Conservation (phyloP, 768 basidiomycete species). For the Nidularia sp. region DNA sequence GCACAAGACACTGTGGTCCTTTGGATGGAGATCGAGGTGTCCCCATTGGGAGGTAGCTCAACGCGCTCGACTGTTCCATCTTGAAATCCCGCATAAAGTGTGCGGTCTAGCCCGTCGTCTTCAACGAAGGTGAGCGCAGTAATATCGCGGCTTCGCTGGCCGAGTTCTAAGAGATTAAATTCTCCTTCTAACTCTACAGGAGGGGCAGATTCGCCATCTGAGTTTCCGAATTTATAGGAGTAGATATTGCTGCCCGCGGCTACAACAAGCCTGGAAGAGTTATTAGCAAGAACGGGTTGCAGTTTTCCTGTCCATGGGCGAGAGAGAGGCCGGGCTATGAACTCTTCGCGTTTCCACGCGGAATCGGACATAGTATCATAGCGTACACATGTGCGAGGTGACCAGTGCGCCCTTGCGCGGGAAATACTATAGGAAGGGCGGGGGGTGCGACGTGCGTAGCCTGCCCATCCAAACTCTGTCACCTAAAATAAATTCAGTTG, state of each 20-base stretch:
- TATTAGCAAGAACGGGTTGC: conserved; percentile 56
- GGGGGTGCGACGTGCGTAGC: conserved; percentile 44
- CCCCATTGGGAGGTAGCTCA: conserved; percentile 11
- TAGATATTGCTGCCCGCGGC: conserved; percentile 57
- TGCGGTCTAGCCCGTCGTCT: conserved; percentile 38
- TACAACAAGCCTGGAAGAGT: conserved; percentile 50
- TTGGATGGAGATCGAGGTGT: conserved; percentile 7
- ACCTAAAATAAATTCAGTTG: conserved; percentile 32
- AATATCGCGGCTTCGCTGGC: conserved; percentile 38
- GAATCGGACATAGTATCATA: conserved; percentile 51
- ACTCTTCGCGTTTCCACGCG: conserved; percentile 46
- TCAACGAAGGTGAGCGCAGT: conserved; percentile 48
- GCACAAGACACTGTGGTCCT: conserved; percentile 23
- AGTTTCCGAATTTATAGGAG: conserved; percentile 46
- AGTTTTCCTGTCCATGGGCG: conserved; percentile 52
- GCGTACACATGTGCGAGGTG: conserved; percentile 33
- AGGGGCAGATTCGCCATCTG: conserved; percentile 29
- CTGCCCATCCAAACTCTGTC: conserved; percentile 56
- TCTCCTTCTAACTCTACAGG: conserved; percentile 43
- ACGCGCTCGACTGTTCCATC: conserved; percentile 56
- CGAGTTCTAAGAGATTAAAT: conserved; percentile 30
- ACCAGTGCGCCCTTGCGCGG: conserved; percentile 39
- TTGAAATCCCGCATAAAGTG: conserved; percentile 52
- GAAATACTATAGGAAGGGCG: conserved; percentile 52
- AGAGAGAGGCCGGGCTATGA: conserved; percentile 64